Evolutionary conservation across 106 monocot species (phyloP), one percentile per base, ranked within the genome.

Genomic region (Dendrobium nobile): DNA sequence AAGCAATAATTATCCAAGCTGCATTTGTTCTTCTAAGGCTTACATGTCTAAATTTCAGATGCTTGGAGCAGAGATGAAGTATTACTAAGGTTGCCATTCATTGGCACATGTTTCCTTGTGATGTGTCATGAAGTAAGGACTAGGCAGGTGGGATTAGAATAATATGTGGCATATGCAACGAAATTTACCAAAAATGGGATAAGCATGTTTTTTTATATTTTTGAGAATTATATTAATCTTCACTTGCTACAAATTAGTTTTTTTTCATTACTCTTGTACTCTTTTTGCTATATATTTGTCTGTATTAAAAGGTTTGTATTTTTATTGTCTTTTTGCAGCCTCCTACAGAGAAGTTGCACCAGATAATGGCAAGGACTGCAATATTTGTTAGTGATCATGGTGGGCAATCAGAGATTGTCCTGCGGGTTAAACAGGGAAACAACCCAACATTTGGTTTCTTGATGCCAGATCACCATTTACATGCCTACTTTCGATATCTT

Each of bases 361-460:
- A 92, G 73, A 98, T 98, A 77, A 94, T 98, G 80, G 84, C 94
- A 41, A 87, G 91, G 87, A 98, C 94, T 37, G 97, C 94, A 48
- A 77, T 84, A 72, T 98, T 98, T 84, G 94, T 98, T 18, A 92
- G 82, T 68, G 75, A 87, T 67, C 89, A 98, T 80, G 97, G 97
- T 13, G 94, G 97, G 17, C 97, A 98, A 75, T 94, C 97, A 24
- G 97, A 98, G 84, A 92, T 98, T 84, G 88, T 98, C 47, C 84
- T 98, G 67, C 86, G 97, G 75, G 97, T 98, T 20, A 98, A 98
- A 76, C 97, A 98, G 43, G 97, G 97, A 37, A 82, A 86, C 72
- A 98, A 98, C 59, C 97, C 97, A 58, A 92, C 94, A 56, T 98
- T 98, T 94, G 97, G 94, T 26, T 98, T 98, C 80, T 88, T 98